phyloP scores from a whole-genome alignment of 768 basidiomycete genomes.

The Mycena maculata region DNA sequence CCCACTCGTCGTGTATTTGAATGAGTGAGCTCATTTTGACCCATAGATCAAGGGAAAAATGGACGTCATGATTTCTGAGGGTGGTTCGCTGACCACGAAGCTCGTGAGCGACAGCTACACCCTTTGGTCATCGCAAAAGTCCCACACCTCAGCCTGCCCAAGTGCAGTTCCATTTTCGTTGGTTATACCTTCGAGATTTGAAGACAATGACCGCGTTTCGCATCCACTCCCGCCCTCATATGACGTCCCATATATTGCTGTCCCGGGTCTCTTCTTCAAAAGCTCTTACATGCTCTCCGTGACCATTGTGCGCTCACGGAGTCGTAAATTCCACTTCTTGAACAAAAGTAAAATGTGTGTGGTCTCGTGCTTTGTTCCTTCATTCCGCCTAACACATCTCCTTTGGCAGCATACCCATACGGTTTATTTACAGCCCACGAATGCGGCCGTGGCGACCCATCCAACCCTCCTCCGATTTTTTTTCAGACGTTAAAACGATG shows the following conservation, averaged over 20 bases:
- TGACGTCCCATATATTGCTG: constrained; percentile 43
- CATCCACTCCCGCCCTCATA: constrained; percentile 64
- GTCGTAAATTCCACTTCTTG: constrained; percentile 56
- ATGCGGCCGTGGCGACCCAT: constrained; percentile 68
- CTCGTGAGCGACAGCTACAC: constrained; percentile 47
- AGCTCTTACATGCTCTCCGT: constrained; percentile 61
- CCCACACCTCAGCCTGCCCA: constrained; percentile 49
- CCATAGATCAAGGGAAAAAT: constrained; percentile 57
- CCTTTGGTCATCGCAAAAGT: constrained; percentile 50
- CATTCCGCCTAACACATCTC: background rate
- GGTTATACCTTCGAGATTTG: constrained; percentile 59
- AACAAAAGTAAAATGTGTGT: constrained; percentile 60
- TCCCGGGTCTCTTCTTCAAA: constrained; percentile 53
- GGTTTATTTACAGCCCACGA: constrained; percentile 65
- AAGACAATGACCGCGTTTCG: constrained; percentile 43
- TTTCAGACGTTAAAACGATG: constrained; percentile 66
- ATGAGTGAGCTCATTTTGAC: background rate
- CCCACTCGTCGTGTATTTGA: background rate
- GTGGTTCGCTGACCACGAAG: constrained; percentile 48
- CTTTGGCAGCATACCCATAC: constrained; percentile 55
- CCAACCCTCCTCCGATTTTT: constrained; percentile 58
- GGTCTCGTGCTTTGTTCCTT: background rate
- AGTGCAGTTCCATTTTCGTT: constrained; percentile 54
- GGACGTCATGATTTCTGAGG: constrained; percentile 52
- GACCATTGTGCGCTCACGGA: constrained; percentile 50